Percentiles rank a stretch among this genome's conserved stretches.
Evolutionary conservation across 2,329 filamentous ascomycete genomes (phyloP).

Genomic region (Fusarium decemcellulare): DNA sequence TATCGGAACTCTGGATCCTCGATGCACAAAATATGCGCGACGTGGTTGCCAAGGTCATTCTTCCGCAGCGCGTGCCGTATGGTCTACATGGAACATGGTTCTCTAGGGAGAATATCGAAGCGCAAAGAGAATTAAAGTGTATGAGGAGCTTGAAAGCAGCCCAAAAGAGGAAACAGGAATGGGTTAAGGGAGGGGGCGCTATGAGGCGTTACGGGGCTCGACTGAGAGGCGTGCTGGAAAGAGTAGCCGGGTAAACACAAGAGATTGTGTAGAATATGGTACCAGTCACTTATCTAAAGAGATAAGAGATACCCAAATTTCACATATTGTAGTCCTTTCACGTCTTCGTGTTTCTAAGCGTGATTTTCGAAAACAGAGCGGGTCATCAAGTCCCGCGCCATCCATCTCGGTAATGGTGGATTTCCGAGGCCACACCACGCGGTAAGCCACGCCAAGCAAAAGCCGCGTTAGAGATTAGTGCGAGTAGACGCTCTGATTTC

Average conservation of each 20-base stretch:
- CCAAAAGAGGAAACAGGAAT: constrained; percentile 6
- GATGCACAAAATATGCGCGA: constrained; percentile 74
- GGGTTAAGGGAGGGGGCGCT: background rate
- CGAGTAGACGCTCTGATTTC: too few species aligned
- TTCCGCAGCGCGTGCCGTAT: constrained; percentile 79
- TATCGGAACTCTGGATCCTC: constrained; percentile 78
- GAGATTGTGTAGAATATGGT: too few species aligned
- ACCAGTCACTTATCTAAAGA: too few species aligned
- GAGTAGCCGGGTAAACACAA: background rate
- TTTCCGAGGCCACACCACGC: too few species aligned
- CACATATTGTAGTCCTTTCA: too few species aligned
- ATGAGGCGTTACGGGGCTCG: background rate
- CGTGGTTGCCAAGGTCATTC: constrained; percentile 68
- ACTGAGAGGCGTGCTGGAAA: constrained; percentile 11
- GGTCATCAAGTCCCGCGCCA: too few species aligned
- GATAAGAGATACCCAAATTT: too few species aligned
- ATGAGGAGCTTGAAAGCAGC: constrained; percentile 11
- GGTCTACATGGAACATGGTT: constrained; percentile 78
- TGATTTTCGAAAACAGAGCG: too few species aligned
- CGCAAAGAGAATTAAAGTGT: constrained; percentile 56
- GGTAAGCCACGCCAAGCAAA: too few species aligned
- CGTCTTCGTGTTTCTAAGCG: too few species aligned
- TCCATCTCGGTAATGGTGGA: too few species aligned
- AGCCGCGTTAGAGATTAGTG: too few species aligned
- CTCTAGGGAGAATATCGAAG: constrained; percentile 63